These are phyloP conservation scores for baker's yeast (Saccharomyces cerevisiae) DNA, from an alignment of 805 yeast species.

Conservation along the genomic window DNA sequence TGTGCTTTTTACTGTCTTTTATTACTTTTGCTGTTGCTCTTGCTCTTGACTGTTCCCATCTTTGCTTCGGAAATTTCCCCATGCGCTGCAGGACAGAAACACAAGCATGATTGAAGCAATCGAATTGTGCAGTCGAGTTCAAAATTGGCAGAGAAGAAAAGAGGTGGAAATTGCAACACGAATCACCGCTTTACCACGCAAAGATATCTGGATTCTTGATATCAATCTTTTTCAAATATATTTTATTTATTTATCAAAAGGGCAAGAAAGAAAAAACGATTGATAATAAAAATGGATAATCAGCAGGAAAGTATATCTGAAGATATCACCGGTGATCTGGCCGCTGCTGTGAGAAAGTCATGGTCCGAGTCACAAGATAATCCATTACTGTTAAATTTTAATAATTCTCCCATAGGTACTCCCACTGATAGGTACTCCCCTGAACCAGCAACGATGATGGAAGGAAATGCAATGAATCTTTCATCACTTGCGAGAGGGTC, in stretches of 20 bases:
- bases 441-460: not conserved
- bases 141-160: not conserved
- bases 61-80: not conserved
- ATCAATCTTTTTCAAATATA: not conserved
- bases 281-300: not conserved
- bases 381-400: not conserved
- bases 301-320: not conserved
- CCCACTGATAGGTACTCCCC: constrained; percentile 3
- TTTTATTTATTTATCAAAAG: not conserved
- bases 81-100: not conserved
- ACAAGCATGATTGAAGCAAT: not conserved
- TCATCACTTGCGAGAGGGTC: constrained; percentile 1
- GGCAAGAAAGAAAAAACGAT: not conserved
- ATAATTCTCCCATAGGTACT: constrained; percentile 17
- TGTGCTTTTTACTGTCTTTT: not conserved
- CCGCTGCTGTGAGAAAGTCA: constrained; percentile 27
- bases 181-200: too few relatives aligned
- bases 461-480: not conserved
- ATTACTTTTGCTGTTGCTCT: not conserved
- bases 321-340: constrained; percentile 22
- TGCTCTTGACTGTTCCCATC: not conserved
- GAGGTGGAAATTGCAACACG: not conserved
- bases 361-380: constrained; percentile 25
- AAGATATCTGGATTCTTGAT: too few relatives aligned
- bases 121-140: not conserved